These are phyloP conservation scores for Plasmodium vivax DNA, from an alignment of 169 alveolate species.

Conservation along the genomic window DNA sequence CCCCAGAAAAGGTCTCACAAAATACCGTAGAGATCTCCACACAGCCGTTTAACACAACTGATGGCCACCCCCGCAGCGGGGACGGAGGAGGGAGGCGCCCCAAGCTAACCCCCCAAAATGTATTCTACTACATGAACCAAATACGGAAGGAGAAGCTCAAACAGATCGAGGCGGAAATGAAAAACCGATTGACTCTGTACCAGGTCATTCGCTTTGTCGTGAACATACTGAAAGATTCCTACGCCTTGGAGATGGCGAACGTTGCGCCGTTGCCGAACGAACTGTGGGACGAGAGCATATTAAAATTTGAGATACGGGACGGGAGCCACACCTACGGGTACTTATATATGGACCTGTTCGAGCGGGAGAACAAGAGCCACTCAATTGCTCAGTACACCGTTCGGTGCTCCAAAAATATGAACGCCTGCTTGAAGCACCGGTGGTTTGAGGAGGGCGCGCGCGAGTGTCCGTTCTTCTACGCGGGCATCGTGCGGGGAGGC, in stretches of 20 bases:
- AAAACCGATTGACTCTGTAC: slow-evolving; percentile 24
- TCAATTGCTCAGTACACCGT: slow-evolving; percentile 85
- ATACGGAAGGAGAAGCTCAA: slow-evolving; percentile 46
- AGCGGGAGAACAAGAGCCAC: slow-evolving; percentile 77
- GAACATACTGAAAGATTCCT: slow-evolving; percentile 34
- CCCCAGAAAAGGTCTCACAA: not conserved
- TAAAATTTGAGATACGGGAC: slow-evolving; percentile 62
- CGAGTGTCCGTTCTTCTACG: slow-evolving; percentile 30
- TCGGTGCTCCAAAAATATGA: slow-evolving; percentile 82
- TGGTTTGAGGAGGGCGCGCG: slow-evolving; percentile 43
- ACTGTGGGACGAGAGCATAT: slow-evolving; percentile 65
- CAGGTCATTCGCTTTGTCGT: slow-evolving; percentile 64
- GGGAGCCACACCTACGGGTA: slow-evolving; percentile 31
- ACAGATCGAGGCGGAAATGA: slow-evolving; percentile 42
- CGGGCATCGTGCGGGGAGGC: slow-evolving; percentile 38
- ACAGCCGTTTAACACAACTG: not conserved
- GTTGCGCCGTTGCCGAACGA: slow-evolving; percentile 26
- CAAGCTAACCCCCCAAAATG: slow-evolving; percentile 27
- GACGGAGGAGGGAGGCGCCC: not conserved
- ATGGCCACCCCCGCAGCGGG: not conserved
- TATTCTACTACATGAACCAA: slow-evolving; percentile 52
- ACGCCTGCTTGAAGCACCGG: slow-evolving; percentile 42
- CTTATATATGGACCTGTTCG: slow-evolving; percentile 84
- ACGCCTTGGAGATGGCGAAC: slow-evolving; percentile 60
- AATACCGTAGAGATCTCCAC: not conserved